Evolutionary conservation across 2,329 filamentous ascomycete species (phyloP).

Genomic region (Dactylellina sp.): DNA sequence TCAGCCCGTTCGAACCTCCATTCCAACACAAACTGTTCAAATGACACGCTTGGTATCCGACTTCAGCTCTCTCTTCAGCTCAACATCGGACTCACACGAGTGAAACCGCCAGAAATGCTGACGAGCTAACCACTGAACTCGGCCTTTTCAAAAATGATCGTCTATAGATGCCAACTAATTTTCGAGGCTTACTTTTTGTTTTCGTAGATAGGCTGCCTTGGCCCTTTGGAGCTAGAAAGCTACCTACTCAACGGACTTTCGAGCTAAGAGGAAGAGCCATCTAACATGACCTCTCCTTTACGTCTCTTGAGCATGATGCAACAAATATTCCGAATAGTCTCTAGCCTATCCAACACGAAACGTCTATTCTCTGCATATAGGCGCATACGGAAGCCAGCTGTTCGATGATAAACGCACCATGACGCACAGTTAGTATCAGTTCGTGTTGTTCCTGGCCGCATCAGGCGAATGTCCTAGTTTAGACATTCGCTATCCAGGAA

Average conservation of each 20-base stretch:
- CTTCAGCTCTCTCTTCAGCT: conserved; percentile 16
- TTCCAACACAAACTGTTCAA: conserved; percentile 36
- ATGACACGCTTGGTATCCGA: no score
- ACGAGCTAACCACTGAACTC: conserved; percentile 15
- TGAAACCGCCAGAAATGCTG: conserved; percentile 5
- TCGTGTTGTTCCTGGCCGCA: conserved; percentile 54
- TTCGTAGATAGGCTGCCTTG: not conserved
- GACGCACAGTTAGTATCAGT: conserved; percentile 29
- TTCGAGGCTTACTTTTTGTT: not conserved
- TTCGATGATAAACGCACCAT: conserved; percentile 18
- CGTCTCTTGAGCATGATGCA: conserved; percentile 32
- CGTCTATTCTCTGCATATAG: conserved; percentile 19
- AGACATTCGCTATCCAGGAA: conserved; percentile 13
- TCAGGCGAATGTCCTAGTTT: conserved; percentile 9
- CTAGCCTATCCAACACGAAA: conserved; percentile 17
- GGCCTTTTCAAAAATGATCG: not conserved
- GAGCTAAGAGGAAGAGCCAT: conserved; percentile 5
- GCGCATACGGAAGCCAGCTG: no score
- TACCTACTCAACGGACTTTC: no score
- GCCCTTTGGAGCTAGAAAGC: no score
- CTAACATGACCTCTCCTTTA: not conserved
- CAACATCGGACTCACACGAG: conserved; percentile 11
- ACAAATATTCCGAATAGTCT: conserved; percentile 31
- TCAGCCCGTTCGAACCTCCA: conserved; percentile 33
- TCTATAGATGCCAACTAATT: not conserved